Conservation (phyloP, 257 asterid genomes). For the Fraxinus quadrangulata region DNA sequence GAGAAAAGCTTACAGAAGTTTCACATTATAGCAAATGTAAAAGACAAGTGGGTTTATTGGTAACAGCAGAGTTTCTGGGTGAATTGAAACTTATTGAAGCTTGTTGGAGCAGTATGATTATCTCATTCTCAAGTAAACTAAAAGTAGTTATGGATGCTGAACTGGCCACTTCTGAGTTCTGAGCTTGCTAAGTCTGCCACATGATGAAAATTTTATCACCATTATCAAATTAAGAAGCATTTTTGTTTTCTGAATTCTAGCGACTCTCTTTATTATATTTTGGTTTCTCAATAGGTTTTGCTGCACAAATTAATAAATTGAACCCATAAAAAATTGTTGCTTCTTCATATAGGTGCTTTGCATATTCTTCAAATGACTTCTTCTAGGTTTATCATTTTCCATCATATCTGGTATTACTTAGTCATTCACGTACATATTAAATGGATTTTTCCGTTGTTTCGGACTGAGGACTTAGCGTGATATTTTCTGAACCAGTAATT, state of each 20-base stretch:
- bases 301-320: not conserved
- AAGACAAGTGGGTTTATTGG: not conserved
- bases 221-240: not conserved
- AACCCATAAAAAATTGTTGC: not conserved
- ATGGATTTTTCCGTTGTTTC: not conserved
- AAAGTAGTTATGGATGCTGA: not conserved
- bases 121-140: not conserved
- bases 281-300: not conserved
- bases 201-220: not conserved
- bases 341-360: not conserved
- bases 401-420: not conserved
- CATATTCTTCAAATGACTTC: not conserved
- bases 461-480: not conserved
- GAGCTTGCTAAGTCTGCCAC: not conserved
- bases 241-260: not conserved
- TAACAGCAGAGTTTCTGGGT: conserved; percentile 5
- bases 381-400: not conserved
- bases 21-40: not conserved
- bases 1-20: not conserved
- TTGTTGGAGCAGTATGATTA: not conserved
- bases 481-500: not conserved
- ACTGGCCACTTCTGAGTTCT: not conserved
- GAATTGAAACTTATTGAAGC: not conserved
- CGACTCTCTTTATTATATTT: not conserved
- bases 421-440: not conserved